These are phyloP conservation scores for Clonostachys rosea DNA, from an alignment of 2,329 filamentous ascomycete species.

Conservation along the genomic window DNA sequence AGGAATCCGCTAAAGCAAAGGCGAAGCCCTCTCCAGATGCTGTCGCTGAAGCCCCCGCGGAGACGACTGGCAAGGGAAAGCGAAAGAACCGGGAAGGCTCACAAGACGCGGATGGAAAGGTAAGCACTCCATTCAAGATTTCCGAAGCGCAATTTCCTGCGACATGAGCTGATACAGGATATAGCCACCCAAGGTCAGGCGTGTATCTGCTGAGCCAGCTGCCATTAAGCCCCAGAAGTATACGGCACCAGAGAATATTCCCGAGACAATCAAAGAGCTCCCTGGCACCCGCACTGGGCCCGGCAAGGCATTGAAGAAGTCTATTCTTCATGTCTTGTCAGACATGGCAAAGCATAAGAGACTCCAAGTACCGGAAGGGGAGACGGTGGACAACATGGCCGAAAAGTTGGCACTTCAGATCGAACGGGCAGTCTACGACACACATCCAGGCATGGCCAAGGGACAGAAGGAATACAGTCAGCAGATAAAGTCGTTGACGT, in stretches of 20 bases:
- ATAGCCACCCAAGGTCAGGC: slow-evolving; percentile 38
- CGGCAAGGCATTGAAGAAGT: slow-evolving; percentile 67
- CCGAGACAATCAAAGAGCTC: slow-evolving; percentile 47
- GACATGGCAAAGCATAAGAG: slow-evolving; percentile 61
- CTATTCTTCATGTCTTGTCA: slow-evolving; percentile 62
- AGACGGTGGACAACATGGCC: slow-evolving; percentile 59
- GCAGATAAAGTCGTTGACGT: slow-evolving; percentile 71
- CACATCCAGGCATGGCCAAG: slow-evolving; percentile 37
- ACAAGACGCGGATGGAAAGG: slow-evolving; percentile 45
- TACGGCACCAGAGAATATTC: slow-evolving; percentile 44
- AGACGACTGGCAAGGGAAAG: slow-evolving; percentile 42
- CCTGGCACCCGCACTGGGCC: slow-evolving; percentile 61
- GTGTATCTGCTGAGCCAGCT: slow-evolving; percentile 45
- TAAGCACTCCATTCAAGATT: slow-evolving; percentile 16
- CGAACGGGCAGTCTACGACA: slow-evolving; percentile 64
- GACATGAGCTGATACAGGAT: slow-evolving; percentile 4
- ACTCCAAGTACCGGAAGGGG: slow-evolving; percentile 58
- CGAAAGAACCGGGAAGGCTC: slow-evolving; percentile 54
- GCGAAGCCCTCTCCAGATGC: slow-evolving; percentile 33
- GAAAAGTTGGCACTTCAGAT: slow-evolving; percentile 73
- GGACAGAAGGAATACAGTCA: slow-evolving; percentile 45
- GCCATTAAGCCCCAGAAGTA: slow-evolving; percentile 32
- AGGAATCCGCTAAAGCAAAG: slow-evolving; percentile 11
- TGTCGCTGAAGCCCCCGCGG: slow-evolving; percentile 18
- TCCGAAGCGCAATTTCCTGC: not conserved